Evolutionary conservation across 257 asterid species (phyloP).

Genomic region (Petrea volubilis): DNA sequence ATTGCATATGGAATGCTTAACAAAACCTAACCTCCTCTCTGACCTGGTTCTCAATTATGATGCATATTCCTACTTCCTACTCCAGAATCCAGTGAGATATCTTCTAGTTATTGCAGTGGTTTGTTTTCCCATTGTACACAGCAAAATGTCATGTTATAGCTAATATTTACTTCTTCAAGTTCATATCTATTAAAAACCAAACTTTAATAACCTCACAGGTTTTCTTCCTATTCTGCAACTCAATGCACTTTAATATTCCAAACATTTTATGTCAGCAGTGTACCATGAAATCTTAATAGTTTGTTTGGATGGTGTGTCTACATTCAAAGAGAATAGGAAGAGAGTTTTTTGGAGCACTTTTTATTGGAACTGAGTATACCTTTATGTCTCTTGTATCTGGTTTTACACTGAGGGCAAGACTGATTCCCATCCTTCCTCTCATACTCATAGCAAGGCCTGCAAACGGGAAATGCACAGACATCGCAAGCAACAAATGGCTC

Average conservation of each 20-base stretch:
- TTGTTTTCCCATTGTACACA: not conserved
- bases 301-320: not conserved
- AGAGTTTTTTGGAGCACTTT: not conserved
- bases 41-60: not conserved
- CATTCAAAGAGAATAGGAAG: not conserved
- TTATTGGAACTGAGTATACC: conserved; percentile 41
- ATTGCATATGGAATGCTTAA: not conserved
- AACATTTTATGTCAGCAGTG: not conserved
- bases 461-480: conserved; percentile 93
- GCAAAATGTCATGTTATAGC: not conserved
- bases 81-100: conserved; percentile 1
- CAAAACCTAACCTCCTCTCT: not conserved
- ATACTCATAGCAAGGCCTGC: conserved; percentile 97
- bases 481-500: conserved; percentile 92
- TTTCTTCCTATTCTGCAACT: conserved; percentile 7
- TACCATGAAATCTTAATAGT: not conserved
- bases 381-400: conserved; percentile 91
- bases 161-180: not conserved
- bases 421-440: conserved; percentile 98
- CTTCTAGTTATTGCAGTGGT: not conserved
- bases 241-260: not conserved
- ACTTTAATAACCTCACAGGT: not conserved
- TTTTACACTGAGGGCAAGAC: conserved; percentile 98
- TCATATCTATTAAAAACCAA: not conserved
- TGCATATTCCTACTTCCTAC: conserved; percentile 4